Percentiles rank a stretch among this genome's conserved stretches.
Evolutionary conservation across 2,329 filamentous ascomycete species (phyloP).

Genomic region (Rugonectria rugulosa): DNA sequence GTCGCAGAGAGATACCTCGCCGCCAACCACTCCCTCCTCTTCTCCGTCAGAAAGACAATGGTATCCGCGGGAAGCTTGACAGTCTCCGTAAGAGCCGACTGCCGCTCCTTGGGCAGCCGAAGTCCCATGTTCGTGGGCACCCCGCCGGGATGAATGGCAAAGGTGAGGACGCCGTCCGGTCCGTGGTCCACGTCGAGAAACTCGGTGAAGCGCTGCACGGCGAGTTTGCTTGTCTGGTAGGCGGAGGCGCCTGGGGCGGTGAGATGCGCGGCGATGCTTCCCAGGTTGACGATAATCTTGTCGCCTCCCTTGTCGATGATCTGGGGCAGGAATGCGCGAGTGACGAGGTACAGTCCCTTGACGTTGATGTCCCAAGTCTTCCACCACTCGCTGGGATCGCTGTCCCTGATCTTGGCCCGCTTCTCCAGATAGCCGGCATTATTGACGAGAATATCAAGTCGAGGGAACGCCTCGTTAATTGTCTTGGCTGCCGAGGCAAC

Average conservation of each 20-base stretch:
- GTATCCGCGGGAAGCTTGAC: constrained; percentile 52
- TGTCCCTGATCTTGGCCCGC: constrained; percentile 45
- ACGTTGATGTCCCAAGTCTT: constrained; percentile 47
- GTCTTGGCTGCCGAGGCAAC: constrained; percentile 42
- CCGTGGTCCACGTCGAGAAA: constrained; percentile 55
- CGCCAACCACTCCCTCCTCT: constrained; percentile 53
- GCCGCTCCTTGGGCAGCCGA: constrained; percentile 26
- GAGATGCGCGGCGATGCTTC: constrained; percentile 51
- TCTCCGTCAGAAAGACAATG: constrained; percentile 50
- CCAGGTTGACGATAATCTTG: constrained; percentile 56
- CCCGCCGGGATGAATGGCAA: constrained; percentile 49
- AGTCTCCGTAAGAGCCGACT: constrained; percentile 40
- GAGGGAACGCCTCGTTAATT: constrained; percentile 42
- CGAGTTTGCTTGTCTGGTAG: constrained; percentile 59
- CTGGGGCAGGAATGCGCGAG: constrained; percentile 56
- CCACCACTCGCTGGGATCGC: constrained; percentile 54
- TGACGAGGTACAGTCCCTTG: constrained; percentile 54
- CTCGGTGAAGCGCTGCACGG: constrained; percentile 57
- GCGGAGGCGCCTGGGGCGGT: constrained; percentile 45
- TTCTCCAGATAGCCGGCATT: constrained; percentile 54
- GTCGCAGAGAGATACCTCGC: constrained; percentile 53
- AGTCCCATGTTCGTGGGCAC: constrained; percentile 44
- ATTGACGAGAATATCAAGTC: constrained; percentile 52
- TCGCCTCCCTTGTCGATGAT: constrained; percentile 42
- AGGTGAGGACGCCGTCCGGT: constrained; percentile 49